These are phyloP conservation scores for Echeveria elegans DNA, from an alignment of 164 flowering plant species.

Conservation along the genomic window DNA sequence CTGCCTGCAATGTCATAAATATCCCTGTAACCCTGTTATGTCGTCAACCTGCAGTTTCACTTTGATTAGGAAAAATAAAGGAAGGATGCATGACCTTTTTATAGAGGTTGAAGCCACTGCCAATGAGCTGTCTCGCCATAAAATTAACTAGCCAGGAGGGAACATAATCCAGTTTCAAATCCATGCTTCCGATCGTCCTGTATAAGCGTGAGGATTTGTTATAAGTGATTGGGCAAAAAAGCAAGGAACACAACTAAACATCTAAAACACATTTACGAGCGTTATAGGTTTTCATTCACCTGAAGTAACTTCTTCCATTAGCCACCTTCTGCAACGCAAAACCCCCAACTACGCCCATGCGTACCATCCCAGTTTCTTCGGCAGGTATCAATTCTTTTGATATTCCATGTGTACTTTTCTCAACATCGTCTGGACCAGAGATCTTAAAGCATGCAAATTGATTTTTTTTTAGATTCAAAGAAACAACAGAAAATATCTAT, in stretches of 20 bases:
- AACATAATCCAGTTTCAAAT: slow-evolving; percentile 73
- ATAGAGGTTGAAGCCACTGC: slow-evolving; percentile 78
- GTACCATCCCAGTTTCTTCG: slow-evolving; percentile 52
- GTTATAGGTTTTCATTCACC: slow-evolving; percentile 31
- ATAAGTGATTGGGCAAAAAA: not conserved
- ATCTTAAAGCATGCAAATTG: slow-evolving; percentile 27
- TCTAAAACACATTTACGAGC: not conserved
- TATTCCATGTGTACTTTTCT: slow-evolving; percentile 47
- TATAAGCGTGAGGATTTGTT: slow-evolving; percentile 10
- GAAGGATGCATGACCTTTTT: slow-evolving; percentile 44
- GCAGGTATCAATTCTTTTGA: slow-evolving; percentile 45
- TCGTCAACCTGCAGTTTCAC: not conserved
- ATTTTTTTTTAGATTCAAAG: not conserved
- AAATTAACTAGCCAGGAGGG: slow-evolving; percentile 86
- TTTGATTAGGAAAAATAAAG: not conserved
- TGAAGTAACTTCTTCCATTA: slow-evolving; percentile 58
- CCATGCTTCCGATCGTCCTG: slow-evolving; percentile 85
- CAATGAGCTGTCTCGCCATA: slow-evolving; percentile 81
- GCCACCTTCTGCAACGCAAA: slow-evolving; percentile 78
- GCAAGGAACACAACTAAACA: not conserved
- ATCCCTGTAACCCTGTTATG: not conserved
- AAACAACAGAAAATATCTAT: not conserved
- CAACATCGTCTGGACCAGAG: slow-evolving; percentile 37
- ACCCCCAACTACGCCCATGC: slow-evolving; percentile 79
- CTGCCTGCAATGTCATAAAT: slow-evolving; percentile 6